phyloP scores from a whole-genome alignment of 2,329 filamentous ascomycete genomes.

The Xylaria sp. region DNA sequence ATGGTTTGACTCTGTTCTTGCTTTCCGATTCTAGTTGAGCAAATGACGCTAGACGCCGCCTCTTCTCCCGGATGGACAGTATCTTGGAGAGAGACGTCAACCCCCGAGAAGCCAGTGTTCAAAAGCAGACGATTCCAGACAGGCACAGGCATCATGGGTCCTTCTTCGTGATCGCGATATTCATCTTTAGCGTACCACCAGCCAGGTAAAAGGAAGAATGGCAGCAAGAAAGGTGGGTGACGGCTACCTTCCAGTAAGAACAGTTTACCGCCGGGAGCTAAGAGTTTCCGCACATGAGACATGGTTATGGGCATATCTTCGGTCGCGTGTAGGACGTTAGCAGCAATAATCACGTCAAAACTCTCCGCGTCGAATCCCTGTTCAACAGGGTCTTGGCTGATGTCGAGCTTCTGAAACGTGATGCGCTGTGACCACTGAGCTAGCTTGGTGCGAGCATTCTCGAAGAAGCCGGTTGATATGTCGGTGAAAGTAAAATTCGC shows the following conservation, averaged over 20 bases:
- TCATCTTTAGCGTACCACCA: constrained; percentile 32
- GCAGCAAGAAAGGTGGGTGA: constrained; percentile 6
- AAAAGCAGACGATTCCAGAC: constrained; percentile 35
- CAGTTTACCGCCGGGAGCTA: constrained; percentile 27
- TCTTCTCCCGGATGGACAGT: constrained; percentile 8
- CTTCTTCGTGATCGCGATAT: constrained; percentile 20
- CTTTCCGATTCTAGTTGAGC: constrained; percentile 29
- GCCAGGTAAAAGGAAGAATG: constrained; percentile 19
- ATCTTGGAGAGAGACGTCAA: constrained; percentile 29
- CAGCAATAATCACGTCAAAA: constrained; percentile 39
- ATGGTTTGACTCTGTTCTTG: constrained; percentile 14
- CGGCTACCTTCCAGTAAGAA: constrained; percentile 19
- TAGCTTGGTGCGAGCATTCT: constrained; percentile 35
- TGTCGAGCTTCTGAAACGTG: constrained; percentile 30
- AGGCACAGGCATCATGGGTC: constrained; percentile 26
- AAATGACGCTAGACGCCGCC: constrained; percentile 26
- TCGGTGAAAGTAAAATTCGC: constrained; percentile 43
- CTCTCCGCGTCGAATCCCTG: constrained; percentile 33
- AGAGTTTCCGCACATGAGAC: constrained; percentile 18
- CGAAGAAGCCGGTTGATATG: constrained; percentile 40
- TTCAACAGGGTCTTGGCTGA: constrained; percentile 28
- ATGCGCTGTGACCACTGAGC: constrained; percentile 21
- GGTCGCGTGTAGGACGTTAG: constrained; percentile 38
- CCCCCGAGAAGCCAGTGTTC: constrained; percentile 32
- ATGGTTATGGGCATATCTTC: constrained; percentile 17